Evolutionary conservation across 352 stramenopile species (phyloP).

Genomic region (Phytophthora pisi): DNA sequence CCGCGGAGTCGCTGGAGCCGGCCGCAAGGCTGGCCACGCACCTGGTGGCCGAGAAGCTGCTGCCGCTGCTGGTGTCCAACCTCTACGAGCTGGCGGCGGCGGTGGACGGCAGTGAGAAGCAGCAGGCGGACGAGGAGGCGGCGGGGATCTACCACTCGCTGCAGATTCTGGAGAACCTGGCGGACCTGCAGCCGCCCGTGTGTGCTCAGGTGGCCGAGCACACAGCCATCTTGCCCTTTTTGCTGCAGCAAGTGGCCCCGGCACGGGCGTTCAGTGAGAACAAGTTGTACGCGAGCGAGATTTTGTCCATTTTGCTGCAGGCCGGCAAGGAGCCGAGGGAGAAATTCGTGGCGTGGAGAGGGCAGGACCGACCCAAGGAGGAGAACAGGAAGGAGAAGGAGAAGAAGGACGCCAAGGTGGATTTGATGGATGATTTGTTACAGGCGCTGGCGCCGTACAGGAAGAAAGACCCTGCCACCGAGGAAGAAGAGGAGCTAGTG

Average conservation of each 20-base stretch:
- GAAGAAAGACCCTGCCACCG: conserved; percentile 76
- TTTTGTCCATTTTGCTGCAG: conserved; percentile 87
- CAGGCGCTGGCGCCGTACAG: conserved; percentile 89
- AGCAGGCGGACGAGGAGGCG: conserved; percentile 64
- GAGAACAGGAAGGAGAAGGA: conserved; percentile 12
- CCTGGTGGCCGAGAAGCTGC: conserved; percentile 66
- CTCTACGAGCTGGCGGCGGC: conserved; percentile 45
- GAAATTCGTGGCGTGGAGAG: conserved; percentile 44
- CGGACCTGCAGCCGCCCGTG: conserved; percentile 58
- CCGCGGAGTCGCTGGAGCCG: conserved; percentile 45
- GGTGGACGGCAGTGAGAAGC: conserved; percentile 11
- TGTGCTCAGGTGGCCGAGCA: conserved; percentile 49
- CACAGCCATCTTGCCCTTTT: conserved; percentile 62
- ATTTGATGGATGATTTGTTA: conserved; percentile 93
- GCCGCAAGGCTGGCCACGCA: conserved; percentile 51
- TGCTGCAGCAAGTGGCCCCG: conserved; percentile 56
- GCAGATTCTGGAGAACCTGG: conserved; percentile 83
- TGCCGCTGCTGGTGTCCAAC: conserved; percentile 55
- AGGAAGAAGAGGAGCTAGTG: conserved; percentile 92
- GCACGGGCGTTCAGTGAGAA: conserved; percentile 60
- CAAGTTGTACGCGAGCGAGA: conserved; percentile 86
- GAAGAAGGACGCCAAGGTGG: conserved; percentile 27
- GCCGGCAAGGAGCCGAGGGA: conserved; percentile 49
- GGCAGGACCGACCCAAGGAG: conserved; percentile 13
- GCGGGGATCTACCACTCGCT: conserved; percentile 80